A percentile compares a stretch with the other conserved stretches of the same genome.
Evolutionary conservation across 352 stramenopile genomes (phyloP).

Genomic region (Phytophthora sp.): DNA sequence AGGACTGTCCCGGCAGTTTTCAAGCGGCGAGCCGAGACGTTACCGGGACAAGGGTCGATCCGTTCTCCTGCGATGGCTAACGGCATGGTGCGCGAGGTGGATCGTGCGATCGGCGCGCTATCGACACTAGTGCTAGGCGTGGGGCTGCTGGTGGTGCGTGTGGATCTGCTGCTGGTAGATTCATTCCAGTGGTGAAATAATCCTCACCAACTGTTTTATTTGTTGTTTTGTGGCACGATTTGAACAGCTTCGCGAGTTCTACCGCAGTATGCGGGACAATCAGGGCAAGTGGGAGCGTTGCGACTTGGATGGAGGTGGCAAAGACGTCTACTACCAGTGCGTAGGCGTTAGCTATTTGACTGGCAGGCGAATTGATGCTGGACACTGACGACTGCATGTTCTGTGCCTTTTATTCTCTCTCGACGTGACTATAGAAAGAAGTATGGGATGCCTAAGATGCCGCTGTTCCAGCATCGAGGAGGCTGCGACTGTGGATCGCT

Average conservation of each 20-base stretch:
- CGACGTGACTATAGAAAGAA: constrained; percentile 59
- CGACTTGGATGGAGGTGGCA: constrained; percentile 50
- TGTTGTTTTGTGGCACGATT: constrained; percentile 1
- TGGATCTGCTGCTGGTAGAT: neutral
- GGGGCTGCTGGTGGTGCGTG: constrained; percentile 67
- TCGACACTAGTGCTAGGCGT: constrained; percentile 81
- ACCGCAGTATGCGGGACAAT: constrained; percentile 54
- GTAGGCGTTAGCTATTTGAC: constrained; percentile 10
- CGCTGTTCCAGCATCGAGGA: constrained; percentile 77
- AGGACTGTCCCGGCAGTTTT: constrained; percentile 28
- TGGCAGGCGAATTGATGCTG: neutral
- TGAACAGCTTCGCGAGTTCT: constrained; percentile 63
- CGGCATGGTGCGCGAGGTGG: constrained; percentile 76
- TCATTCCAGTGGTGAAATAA: constrained; percentile 1
- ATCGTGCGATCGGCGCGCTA: constrained; percentile 77
- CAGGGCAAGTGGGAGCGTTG: constrained; percentile 66
- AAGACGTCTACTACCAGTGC: constrained; percentile 82
- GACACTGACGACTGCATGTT: constrained; percentile 14
- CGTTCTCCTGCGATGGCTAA: constrained; percentile 41
- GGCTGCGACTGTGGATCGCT: constrained; percentile 75
- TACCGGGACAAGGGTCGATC: neutral
- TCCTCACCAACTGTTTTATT: constrained; percentile 12
- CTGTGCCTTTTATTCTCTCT: constrained; percentile 6
- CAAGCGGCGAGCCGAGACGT: constrained; percentile 14
- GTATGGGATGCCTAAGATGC: constrained; percentile 71